Evolutionary conservation across 306 rosid species (phyloP), one percentile per base, ranked within the genome.

Genomic region (Delonix regia): DNA sequence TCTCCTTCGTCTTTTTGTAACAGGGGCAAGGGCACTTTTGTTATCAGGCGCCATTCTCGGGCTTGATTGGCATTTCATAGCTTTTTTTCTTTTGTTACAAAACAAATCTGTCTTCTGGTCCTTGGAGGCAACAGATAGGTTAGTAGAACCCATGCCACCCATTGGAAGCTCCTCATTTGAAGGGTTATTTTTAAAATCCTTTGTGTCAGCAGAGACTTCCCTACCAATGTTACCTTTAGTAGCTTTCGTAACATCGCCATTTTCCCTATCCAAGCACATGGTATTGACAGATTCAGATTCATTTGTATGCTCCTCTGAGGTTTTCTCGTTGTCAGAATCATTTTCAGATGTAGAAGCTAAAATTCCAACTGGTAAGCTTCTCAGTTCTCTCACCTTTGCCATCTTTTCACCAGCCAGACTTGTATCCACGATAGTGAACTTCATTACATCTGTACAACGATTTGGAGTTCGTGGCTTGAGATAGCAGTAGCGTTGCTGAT

Each of bases 381-480:
- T 82, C 77, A 89, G 70, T 83, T 88, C 97, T 80, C 92, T 87
- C 73, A 90, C 86, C 75, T 82, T 86, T 49, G 13, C 62, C 51
- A 73, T 24, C 53, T 81, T 88, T 70, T 85, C 90, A 61, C 71
- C 22, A 14, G 87, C 87, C 79, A 86, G 71, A 83, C 97, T 95
- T 22, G 99, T 90, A 78, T 95, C 99, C 74, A 92, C 97, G 28
- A 95, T 93, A 66, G 97, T 95, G 76, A 95, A 92, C 78, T 91
- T 88, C 85, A 91, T 74, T 7, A 61, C 79, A 80, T 88, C 88
- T 9, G 74, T 16, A 56, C 76, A 55, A 42, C 78, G 85, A 51
- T 62, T 80, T 38, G 95, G 90, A 78, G 97, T 81, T 78, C 90
- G 89, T 14, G 92, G 93, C 85, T 90, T 90, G 87, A 94, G 93